Base-by-base conservation (phyloP, 2,329 filamentous ascomycete genomes). In the Cercospora sp. region DNA sequence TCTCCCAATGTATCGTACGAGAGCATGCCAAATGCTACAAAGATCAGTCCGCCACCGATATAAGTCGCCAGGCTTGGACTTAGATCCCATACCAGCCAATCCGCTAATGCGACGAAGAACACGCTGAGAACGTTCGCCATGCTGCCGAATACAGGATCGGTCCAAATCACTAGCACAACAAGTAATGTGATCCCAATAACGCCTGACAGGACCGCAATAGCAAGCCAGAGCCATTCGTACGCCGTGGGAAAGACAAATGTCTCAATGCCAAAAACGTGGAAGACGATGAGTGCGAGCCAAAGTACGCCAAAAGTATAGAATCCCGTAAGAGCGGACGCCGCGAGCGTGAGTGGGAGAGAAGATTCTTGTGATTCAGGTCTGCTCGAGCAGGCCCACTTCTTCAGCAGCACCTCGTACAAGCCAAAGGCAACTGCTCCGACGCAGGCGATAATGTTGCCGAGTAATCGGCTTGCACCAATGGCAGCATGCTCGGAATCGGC, bases 371-470 rank as follows among this genome's bases (percentile, higher is more conserved):
- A 69, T 57, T 73, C 72, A 1, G 74, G 72, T 37, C 67, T 57
- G 2, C 71, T 73, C 18, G 76, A 74, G 68, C 74, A 77, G 2
- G 77, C 75, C 73, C 75, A 78, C 40, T 77, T 77, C 61, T 78
- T 78, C 72, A 78, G 76, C 59, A 78, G 66, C 26, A 78, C 77
- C 65, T 78, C 76, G 57, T 78, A 78, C 28, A 78, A 67, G 16
- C 77, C 77, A 69, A 78, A 78, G 10, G 75, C 75, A 13, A 78
- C 67, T 8, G 77, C 75, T 34, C 77, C 77, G 9, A 75, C 68
- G 49, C 71, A 71, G 24, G 76, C 75, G 32, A 78, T 70, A 9
- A 77, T 43, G 49, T 78, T 78, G 6, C 77, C 77, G 12, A 77
- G 63, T 13, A 78, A 65, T 18, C 76, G 62, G 3, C 70, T 73